Evolutionary conservation across 257 asterid genomes (phyloP).

Genomic region (Scutellaria galericulata): DNA sequence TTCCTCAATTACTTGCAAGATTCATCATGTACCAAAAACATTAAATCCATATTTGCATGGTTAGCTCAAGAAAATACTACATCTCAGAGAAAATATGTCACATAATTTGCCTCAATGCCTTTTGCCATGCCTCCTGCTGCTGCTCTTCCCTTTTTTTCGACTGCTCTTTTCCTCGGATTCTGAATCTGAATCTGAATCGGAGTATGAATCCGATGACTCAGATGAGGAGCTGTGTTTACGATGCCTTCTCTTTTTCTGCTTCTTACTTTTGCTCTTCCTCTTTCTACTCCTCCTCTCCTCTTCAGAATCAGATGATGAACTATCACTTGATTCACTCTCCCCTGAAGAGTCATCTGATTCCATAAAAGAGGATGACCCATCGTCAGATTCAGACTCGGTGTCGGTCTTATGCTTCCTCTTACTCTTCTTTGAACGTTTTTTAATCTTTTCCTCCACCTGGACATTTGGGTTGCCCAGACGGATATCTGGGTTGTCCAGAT

Average conservation of each 20-base stretch:
- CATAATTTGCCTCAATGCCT: conserved; percentile 37
- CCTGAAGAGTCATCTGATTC: conserved; percentile 76
- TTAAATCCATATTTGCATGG: no score
- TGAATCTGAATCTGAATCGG: conserved; percentile 76
- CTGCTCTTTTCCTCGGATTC: conserved; percentile 60
- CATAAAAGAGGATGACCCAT: conserved; percentile 62
- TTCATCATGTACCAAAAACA: no score
- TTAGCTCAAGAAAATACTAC: no score
- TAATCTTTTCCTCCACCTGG: conserved; percentile 49
- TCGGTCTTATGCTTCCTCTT: conserved; percentile 89
- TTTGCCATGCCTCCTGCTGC: conserved; percentile 57
- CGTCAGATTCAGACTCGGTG: conserved; percentile 73
- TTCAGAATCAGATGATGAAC: conserved; percentile 83
- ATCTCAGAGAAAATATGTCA: not conserved
- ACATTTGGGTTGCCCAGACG: conserved; percentile 62
- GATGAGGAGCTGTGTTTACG: conserved; percentile 67
- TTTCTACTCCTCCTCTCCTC: conserved; percentile 88
- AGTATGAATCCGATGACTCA: conserved; percentile 75
- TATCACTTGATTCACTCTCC: conserved; percentile 67
- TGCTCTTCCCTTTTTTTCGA: conserved; percentile 68
- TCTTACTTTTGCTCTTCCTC: conserved; percentile 71
- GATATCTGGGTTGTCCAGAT: conserved; percentile 65
- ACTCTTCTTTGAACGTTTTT: conserved; percentile 61
- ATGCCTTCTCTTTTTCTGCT: conserved; percentile 66
- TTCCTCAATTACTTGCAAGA: not conserved